Base-by-base conservation (phyloP, 139 green algal species). In the Penium margaritaceum region DNA sequence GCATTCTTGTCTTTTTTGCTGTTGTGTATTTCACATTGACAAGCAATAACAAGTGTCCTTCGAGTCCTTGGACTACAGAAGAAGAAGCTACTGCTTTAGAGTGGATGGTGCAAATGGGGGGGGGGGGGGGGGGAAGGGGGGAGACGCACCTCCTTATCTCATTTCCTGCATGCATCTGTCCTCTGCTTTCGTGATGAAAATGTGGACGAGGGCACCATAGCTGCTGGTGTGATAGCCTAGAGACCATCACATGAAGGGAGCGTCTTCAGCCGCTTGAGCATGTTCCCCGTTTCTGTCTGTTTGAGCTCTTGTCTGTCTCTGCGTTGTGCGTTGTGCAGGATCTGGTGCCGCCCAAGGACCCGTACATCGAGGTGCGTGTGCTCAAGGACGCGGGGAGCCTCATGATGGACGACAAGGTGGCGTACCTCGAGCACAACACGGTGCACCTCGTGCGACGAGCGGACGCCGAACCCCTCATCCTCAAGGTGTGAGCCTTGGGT, bases 1-100 rank as follows among this genome's bases (percentile, higher is more conserved):
- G 76, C 63, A 72, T 81, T 68, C 37, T 90, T 41, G 84, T 89
- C 51, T 88, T 90, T 75, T 88, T 90, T 57, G 86, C 86, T 82
- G 79, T 87, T 55, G 77, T 88, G 30, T 88, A 84, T 72, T 68
- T 81, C 65, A 87, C 85, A 67, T 63, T 87, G 67, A 84, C 74
- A 60, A 60, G 76, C 63, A 44, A 81, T 30, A 63, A 84, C 73
- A 83, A 80, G 71, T 88, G 80, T 76, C 46, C 53, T 68, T 44
- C 41, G n/a, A 90, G 86, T 67, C 82, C 81, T 78, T 90, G 85
- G 84, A 63, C 83, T 83, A 83, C 72, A 69, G 77, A 72, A 67
- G 46, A 58, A 58, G 39, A 24, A 53, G 37, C 41, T 54, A 62
- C 37, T 74, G 85, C 76, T 67, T 57, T 89, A 63, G 87, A 91